Percentiles rank a stretch among this genome's conserved stretches.
Conservation (phyloP, 2,329 filamentous ascomycete species). For the Neopestalotiopsis sp. region DNA sequence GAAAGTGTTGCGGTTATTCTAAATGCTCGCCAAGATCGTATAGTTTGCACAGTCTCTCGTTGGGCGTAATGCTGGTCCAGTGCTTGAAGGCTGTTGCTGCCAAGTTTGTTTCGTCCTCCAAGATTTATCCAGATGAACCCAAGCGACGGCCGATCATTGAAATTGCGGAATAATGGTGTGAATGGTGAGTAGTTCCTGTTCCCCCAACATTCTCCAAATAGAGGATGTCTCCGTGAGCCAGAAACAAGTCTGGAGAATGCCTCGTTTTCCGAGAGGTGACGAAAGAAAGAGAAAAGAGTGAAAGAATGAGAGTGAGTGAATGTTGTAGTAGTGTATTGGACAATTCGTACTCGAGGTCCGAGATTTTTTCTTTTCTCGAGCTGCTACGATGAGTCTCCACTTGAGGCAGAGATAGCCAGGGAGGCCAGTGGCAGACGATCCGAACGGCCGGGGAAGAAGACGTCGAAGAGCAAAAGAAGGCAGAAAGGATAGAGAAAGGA, state of each 20-base stretch:
- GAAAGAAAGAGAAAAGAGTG: background rate
- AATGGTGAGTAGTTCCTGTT: background rate
- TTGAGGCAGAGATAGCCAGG: background rate
- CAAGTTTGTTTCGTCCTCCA: background rate
- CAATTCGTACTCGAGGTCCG: background rate
- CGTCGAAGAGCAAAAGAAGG: background rate
- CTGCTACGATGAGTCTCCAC: background rate
- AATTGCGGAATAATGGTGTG: background rate
- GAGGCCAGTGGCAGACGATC: background rate
- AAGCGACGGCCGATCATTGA: background rate
- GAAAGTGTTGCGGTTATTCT: background rate
- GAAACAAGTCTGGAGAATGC: background rate
- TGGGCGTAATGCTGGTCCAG: background rate
- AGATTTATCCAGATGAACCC: slow-evolving; percentile 1
- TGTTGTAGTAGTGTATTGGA: background rate
- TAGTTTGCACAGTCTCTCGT: background rate
- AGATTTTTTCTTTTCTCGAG: background rate
- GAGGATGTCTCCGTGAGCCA: background rate
- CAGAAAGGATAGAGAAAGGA: slow-evolving; percentile 12
- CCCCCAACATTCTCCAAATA: background rate
- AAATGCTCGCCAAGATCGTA: background rate
- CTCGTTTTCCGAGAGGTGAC: background rate
- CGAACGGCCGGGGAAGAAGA: background rate
- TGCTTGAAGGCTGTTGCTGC: background rate
- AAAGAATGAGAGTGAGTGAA: background rate